phyloP scores from a whole-genome alignment of 768 basidiomycete genomes.

The Kwoniella sp. region DNA sequence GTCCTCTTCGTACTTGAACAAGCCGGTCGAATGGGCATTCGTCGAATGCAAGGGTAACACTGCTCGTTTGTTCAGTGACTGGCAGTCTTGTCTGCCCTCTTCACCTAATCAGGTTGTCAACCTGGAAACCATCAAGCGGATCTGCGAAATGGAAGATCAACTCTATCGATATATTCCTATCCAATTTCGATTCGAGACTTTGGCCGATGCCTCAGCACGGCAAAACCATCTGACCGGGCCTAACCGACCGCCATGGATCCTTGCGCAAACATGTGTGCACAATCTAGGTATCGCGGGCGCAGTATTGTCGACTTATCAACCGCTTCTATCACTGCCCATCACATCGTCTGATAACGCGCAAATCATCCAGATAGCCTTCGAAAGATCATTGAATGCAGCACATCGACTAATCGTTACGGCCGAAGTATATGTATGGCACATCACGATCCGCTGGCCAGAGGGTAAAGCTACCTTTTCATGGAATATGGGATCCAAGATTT shows the following conservation, averaged over 20 bases:
- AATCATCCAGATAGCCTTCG: constrained; percentile 3
- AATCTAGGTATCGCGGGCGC: constrained; percentile 1
- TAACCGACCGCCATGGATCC: constrained; percentile 16
- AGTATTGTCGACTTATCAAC: constrained; percentile 7
- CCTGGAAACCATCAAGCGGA: not conserved
- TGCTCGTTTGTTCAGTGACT: constrained; percentile 3
- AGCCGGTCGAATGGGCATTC: constrained; percentile 14
- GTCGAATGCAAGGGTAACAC: constrained; percentile 9
- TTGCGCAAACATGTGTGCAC: constrained; percentile 9
- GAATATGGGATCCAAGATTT: constrained; percentile 19
- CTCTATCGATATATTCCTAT: not conserved
- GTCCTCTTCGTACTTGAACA: not conserved
- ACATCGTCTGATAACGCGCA: not conserved
- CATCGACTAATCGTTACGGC: constrained; percentile 13
- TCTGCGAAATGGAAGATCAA: constrained; percentile 4
- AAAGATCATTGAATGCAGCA: constrained; percentile 5
- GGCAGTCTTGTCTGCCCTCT: not conserved
- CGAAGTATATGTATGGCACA: constrained; percentile 10
- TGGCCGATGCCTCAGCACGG: not conserved
- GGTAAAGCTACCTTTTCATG: constrained; percentile 8
- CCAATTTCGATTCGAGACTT: constrained; percentile 3
- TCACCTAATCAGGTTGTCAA: not conserved
- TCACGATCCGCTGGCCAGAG: constrained; percentile 16
- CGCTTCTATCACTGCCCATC: not conserved
- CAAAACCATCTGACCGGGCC: constrained; percentile 2